Evolutionary conservation across 768 basidiomycete species (phyloP).

Genomic region (Lactarius deliciosus): DNA sequence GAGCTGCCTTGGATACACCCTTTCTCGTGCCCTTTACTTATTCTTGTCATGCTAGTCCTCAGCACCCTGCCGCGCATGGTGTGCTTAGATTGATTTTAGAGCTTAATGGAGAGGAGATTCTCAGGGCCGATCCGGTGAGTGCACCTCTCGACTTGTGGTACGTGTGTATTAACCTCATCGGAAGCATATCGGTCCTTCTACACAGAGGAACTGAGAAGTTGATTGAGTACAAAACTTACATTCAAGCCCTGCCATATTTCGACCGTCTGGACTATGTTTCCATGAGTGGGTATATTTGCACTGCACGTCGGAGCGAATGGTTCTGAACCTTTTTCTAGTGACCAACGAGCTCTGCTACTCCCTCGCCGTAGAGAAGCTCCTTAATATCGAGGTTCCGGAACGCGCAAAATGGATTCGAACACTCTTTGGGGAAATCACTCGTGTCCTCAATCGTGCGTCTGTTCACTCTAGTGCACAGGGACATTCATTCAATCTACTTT

Average conservation of each 20-base stretch:
- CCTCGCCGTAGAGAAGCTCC: conserved; percentile 94
- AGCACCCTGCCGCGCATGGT: conserved; percentile 98
- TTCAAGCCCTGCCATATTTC: conserved; percentile 96
- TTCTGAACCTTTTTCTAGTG: conserved; percentile 55
- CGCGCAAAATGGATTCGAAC: conserved; percentile 99
- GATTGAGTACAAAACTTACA: conserved; percentile 98
- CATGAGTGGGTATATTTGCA: conserved; percentile 73
- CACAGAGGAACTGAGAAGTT: conserved; percentile 98
- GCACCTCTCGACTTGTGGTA: not conserved
- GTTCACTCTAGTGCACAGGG: conserved; percentile 7
- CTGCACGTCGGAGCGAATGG: not conserved
- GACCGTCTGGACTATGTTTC: conserved; percentile 99
- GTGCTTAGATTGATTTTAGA: conserved; percentile 97
- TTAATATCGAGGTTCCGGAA: conserved; percentile 96
- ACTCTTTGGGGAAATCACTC: conserved; percentile 94
- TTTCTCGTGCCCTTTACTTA: not conserved
- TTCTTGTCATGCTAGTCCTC: conserved; percentile 57
- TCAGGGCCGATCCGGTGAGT: conserved; percentile 76
- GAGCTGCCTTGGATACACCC: conserved; percentile 29
- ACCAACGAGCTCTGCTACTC: conserved; percentile 98
- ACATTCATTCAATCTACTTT: conserved; percentile 9
- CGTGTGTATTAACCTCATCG: conserved; percentile 17
- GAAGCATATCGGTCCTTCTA: conserved; percentile 89
- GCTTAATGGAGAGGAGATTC: conserved; percentile 94
- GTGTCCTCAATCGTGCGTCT: conserved; percentile 84